phyloP scores from a whole-genome alignment of 2,329 filamentous ascomycete genomes.

The Zasmidium angulare region DNA sequence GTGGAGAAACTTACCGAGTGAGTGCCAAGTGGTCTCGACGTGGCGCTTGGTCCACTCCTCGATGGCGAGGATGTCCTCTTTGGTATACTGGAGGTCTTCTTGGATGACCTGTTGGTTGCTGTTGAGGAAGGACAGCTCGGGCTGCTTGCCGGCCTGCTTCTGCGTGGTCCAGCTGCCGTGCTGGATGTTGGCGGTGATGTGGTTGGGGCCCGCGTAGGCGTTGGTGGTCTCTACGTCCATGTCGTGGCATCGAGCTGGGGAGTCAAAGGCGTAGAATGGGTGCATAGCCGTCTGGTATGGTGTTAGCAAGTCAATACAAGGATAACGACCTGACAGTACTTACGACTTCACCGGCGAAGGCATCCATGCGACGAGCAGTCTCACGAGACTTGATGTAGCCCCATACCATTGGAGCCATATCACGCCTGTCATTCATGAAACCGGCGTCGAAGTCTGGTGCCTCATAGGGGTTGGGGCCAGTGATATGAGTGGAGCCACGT shows the following conservation, averaged over 20 bases:
- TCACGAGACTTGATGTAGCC: conserved; percentile 80
- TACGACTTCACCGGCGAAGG: conserved; percentile 71
- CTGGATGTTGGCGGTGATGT: conserved; percentile 69
- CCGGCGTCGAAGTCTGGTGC: conserved; percentile 68
- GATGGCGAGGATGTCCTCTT: conserved; percentile 62
- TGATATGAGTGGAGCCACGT: conserved; percentile 68
- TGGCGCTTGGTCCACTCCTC: conserved; percentile 67
- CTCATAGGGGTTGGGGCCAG: conserved; percentile 55
- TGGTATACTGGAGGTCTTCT: conserved; percentile 65
- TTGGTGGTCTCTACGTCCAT: conserved; percentile 75
- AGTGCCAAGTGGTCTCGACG: conserved; percentile 75
- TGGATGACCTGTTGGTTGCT: conserved; percentile 62
- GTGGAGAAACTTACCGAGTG: conserved; percentile 35
- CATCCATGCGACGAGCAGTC: conserved; percentile 74
- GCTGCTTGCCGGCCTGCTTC: conserved; percentile 51
- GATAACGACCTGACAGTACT: not conserved
- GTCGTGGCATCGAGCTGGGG: conserved; percentile 67
- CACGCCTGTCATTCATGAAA: conserved; percentile 82
- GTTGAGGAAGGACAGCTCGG: conserved; percentile 56
- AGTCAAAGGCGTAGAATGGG: conserved; percentile 71
- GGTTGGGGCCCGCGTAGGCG: conserved; percentile 70
- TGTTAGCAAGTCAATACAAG: not conserved
- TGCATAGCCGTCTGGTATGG: conserved; percentile 8
- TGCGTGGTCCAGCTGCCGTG: conserved; percentile 50
- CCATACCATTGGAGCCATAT: conserved; percentile 85